phyloP scores from a whole-genome alignment of 139 green algal species.

The Micractinium conductrix region DNA sequence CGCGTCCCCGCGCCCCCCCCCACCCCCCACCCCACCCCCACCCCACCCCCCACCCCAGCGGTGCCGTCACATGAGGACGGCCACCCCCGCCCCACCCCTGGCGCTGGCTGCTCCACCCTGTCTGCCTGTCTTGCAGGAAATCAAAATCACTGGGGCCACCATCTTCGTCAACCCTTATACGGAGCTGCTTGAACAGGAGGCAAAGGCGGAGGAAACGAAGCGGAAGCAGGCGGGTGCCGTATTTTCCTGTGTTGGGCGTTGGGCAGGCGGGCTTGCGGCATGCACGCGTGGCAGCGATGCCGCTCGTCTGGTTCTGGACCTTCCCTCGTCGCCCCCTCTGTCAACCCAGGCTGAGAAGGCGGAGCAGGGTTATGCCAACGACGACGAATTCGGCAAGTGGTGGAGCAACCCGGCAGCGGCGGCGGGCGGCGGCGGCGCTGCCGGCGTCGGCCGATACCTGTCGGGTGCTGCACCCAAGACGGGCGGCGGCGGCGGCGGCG shows the following conservation, averaged over 20 bases:
- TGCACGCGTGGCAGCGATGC: not conserved
- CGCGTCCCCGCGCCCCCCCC: no score
- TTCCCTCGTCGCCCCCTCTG: not conserved
- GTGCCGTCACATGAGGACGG: no score
- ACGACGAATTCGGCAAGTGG: slow-evolving; percentile 26
- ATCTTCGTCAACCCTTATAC: slow-evolving; percentile 96
- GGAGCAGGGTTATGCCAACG: slow-evolving; percentile 11
- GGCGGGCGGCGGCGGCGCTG: slow-evolving; percentile 42
- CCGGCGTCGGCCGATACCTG: slow-evolving; percentile 77
- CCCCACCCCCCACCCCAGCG: no score
- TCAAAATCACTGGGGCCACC: slow-evolving; percentile 78
- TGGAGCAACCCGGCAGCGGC: slow-evolving; percentile 28
- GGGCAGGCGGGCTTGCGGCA: not conserved
- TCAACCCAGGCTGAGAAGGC: slow-evolving; percentile 37
- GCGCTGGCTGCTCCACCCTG: not conserved
- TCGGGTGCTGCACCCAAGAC: not conserved
- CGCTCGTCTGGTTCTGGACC: not conserved
- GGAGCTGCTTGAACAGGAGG: slow-evolving; percentile 83
- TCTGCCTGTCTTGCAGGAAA: slow-evolving; percentile 44
- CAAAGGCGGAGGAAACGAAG: slow-evolving; percentile 51
- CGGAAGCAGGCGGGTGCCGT: not conserved
- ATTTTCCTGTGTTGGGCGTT: not conserved
- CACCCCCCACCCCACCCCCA: no score
- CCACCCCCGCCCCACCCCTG: no score
- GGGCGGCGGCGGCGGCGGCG: not conserved